Evolutionary conservation across 495 filamentous ascomycete genomes (phyloP), one percentile per base, ranked within the genome.

Genomic region (Penicillium egyptiacum): DNA sequence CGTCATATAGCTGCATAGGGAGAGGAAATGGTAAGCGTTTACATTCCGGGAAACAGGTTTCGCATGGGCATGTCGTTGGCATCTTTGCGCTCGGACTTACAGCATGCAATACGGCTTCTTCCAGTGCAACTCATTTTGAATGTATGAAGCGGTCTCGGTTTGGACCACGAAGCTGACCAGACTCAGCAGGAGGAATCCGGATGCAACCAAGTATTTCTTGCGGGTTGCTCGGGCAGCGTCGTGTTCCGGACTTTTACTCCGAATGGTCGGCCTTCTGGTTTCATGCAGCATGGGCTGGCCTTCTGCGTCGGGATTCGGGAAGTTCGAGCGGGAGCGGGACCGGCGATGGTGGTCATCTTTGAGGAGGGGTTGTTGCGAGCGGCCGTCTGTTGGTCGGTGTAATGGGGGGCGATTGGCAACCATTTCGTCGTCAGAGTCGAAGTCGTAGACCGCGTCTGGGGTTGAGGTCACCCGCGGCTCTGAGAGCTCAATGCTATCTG

Each of bases 81-180:
- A 26, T 42, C 16, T 45, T 41, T n/a, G 56, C 22, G 23, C 56
- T 20, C 37, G 41, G 59, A 82, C 83, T 79, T 77, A 98, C 81
- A 98, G 81, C 94, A 98, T 98, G 78, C 88, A 92, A 77, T 97
- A 98, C 23, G 93, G 87, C 75, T 98, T 98, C 68, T 93, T 84
- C 94, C 94, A 98, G 31, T 84, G 80, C 56, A 96, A 69, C 40
- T 92, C 86, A 71, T 90, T 84, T 70, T 96, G 91, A 40, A 98
- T 91, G 69, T 96, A 92, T 8, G 92, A 86, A 4, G 94, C 92
- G 14, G 96, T 91, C 77, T 96, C 92, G 6, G 94, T 97, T 79
- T 98, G 94, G 5, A 96, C 75, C 30, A 81, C 78, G 72, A 98
- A 98, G 65, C 87, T 85, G 19, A 92, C 74, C 63, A 98, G 75